A percentile compares a stretch with the other conserved stretches of the same genome.
These are phyloP conservation scores for Chenopodium quinoa DNA, from an alignment of 148 eudicot genomes.

Conservation along the genomic window DNA sequence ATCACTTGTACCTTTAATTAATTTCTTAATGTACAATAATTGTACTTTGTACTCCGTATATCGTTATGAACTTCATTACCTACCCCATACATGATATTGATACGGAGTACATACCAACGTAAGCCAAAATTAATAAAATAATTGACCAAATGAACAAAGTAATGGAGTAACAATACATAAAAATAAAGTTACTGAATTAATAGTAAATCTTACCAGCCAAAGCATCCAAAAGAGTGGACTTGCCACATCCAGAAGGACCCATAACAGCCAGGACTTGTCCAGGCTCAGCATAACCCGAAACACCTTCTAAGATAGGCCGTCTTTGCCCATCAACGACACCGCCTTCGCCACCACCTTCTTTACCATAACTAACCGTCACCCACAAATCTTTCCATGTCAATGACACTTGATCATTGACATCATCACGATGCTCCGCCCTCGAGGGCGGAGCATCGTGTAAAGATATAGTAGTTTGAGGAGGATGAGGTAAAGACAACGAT, in stretches of 20 bases:
- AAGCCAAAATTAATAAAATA: too few species aligned
- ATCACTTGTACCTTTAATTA: too few species aligned
- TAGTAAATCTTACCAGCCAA: slow-evolving; percentile 36
- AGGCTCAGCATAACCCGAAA: slow-evolving; percentile 42
- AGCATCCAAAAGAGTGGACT: slow-evolving; percentile 55
- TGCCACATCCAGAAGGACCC: slow-evolving; percentile 68
- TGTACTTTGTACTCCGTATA: too few species aligned
- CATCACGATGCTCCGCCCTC: background rate
- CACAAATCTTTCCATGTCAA: slow-evolving; percentile 52
- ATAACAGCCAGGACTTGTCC: slow-evolving; percentile 50
- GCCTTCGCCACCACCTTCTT: background rate
- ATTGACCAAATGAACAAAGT: too few species aligned
- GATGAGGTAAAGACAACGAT: background rate
- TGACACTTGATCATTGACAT: slow-evolving; percentile 17
- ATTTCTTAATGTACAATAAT: too few species aligned
- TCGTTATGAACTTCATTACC: too few species aligned
- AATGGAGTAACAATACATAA: too few species aligned
- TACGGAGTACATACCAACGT: too few species aligned
- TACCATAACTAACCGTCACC: slow-evolving; percentile 30
- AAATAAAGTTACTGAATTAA: too few species aligned
- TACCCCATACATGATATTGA: too few species aligned
- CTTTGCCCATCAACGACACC: background rate
- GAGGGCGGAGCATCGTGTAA: background rate
- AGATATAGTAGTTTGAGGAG: background rate
- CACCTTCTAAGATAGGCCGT: slow-evolving; percentile 33